Conservation (phyloP, 805 yeast genomes). For the Candida mattraensis region DNA sequence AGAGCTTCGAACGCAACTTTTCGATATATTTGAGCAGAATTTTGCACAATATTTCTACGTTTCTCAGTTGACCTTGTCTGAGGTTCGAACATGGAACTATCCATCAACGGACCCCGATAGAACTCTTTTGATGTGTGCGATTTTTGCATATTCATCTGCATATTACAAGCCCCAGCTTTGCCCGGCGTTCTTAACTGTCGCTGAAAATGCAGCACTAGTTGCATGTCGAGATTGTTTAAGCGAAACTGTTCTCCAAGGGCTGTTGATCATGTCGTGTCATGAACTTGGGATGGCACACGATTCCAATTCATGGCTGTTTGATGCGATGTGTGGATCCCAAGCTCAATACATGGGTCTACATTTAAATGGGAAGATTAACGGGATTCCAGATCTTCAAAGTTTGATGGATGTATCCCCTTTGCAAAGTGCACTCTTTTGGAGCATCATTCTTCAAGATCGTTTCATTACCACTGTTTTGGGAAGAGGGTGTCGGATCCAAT, state of each 20-base stretch:
- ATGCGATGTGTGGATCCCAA: constrained; percentile 33
- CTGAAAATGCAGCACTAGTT: constrained; percentile 25
- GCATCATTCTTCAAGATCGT: constrained; percentile 34
- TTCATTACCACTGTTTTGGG: constrained; percentile 35
- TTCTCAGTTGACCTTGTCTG: constrained; percentile 23
- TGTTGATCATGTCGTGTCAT: constrained; percentile 32
- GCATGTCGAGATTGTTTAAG: constrained; percentile 26
- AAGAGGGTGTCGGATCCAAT: constrained; percentile 35
- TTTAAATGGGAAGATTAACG: neutral
- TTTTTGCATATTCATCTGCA: constrained; percentile 31
- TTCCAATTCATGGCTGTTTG: constrained; percentile 33
- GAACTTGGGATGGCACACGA: constrained; percentile 36
- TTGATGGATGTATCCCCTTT: constrained; percentile 20
- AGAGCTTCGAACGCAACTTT: constrained; percentile 7
- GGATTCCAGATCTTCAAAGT: neutral
- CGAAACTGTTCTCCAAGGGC: constrained; percentile 28
- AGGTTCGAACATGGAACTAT: constrained; percentile 28
- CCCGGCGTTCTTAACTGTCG: constrained; percentile 18
- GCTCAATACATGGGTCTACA: constrained; percentile 27
- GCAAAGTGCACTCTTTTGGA: constrained; percentile 32
- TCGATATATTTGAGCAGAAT: constrained; percentile 23
- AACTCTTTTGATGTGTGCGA: constrained; percentile 29
- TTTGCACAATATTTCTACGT: constrained; percentile 31
- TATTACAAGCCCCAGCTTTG: constrained; percentile 20
- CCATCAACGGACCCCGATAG: constrained; percentile 30